Evolutionary conservation across 305 asterid species (phyloP), one percentile per base, ranked within the genome.

Genomic region (Fraxinus nigra): DNA sequence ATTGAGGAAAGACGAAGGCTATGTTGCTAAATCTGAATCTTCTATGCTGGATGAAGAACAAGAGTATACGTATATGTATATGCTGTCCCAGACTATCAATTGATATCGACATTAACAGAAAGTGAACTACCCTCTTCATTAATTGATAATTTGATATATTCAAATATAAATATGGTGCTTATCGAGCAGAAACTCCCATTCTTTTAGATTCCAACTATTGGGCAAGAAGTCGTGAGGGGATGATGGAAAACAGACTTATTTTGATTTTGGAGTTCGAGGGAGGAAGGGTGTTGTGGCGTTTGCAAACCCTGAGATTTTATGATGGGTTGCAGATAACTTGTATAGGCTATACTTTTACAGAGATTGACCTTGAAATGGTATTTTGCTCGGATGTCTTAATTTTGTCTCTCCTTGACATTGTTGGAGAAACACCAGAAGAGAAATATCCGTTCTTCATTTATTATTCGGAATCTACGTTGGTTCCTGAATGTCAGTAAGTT

Each of bases 1-100:
- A 43, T 18, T 78, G 72, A 85, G 86, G 90, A 82, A 77, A 51
- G 89, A 81, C 72, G 79, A 83, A 72, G 83, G 70, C 28, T 37
- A 48, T 77, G 78, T 65, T 30, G 79, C 77, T 61, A 84, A 84
- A 73, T 51, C 74, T 37, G 78, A 59, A 38, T 69, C 59, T 73
- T 75, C 37, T 72, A 72, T 54, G 63, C 77, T 40, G 76, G 85
- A 18, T 76, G 83, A 84, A 74, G 76, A 72, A 14, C 26, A 2
- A 40, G 76, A 72, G 10, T 56, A 18, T 9, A 18, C n/a, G 65
- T 18, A 56, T 56, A 56, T 26, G 65, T 18, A 56, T 56, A 56
- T 56, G 67, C 37, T 13, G 18, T 38, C 59, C 7, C 63, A 54
- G 67, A 56, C 67, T 56, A 6, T 83, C 82, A 59, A 73, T 82